Conservation (phyloP, 768 basidiomycete species). For the Tylopilus rubrobrunneus region DNA sequence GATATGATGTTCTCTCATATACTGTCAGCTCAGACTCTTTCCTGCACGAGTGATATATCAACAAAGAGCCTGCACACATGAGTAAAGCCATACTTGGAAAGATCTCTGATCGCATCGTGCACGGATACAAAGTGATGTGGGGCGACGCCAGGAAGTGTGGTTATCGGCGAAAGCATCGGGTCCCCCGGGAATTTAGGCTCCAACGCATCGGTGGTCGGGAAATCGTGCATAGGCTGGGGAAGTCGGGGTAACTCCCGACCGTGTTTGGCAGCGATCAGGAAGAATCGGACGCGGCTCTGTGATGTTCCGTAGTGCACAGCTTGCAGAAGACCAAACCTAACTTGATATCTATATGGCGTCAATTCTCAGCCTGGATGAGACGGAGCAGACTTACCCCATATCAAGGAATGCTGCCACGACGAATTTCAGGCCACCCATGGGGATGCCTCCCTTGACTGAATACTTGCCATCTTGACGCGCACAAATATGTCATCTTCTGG, state of each 20-base stretch:
- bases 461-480: constrained; percentile 36
- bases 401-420: constrained; percentile 55
- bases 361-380: background rate
- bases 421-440: constrained; percentile 74
- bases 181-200: constrained; percentile 48
- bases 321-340: constrained; percentile 41
- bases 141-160: constrained; percentile 46
- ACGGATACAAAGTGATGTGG: constrained; percentile 57
- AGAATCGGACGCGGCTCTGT: constrained; percentile 46
- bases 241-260: constrained; percentile 35
- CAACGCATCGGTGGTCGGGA: constrained; percentile 39
- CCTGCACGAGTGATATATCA: constrained; percentile 9
- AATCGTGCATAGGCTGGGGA: constrained; percentile 43
- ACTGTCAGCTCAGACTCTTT: constrained; percentile 14
- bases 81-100: constrained; percentile 42
- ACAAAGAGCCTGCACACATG: background rate
- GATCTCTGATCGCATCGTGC: constrained; percentile 70
- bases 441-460: constrained; percentile 57
- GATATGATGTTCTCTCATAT: constrained; percentile 19
- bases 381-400: constrained; percentile 50
- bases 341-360: constrained; percentile 36
- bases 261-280: constrained; percentile 41
- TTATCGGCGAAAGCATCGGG: constrained; percentile 39
- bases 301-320: constrained; percentile 48
- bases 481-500: constrained; percentile 38